phyloP scores from a whole-genome alignment of 495 filamentous ascomycete genomes.

The Thermothielavioides terrestris region DNA sequence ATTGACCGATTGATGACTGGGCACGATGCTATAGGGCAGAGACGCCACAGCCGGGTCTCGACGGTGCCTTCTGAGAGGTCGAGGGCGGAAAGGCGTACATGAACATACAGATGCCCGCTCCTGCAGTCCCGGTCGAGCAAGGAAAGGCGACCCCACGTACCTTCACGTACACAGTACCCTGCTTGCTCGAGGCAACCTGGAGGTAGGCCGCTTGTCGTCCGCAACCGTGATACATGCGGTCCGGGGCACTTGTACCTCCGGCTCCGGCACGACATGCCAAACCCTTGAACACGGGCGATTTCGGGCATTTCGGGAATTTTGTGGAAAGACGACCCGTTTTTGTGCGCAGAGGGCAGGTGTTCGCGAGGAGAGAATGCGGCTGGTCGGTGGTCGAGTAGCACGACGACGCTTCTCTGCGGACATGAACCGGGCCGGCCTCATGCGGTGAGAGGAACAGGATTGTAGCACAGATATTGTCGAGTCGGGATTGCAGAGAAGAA shows the following conservation, averaged over 20 bases:
- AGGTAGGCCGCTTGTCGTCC: too few relatives aligned
- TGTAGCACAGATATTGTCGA: not conserved
- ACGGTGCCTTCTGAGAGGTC: constrained; percentile 23
- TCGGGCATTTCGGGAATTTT: constrained; percentile 6
- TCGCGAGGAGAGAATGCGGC: constrained; percentile 2
- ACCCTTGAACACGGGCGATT: not conserved
- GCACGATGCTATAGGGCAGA: constrained; percentile 30
- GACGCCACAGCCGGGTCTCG: constrained; percentile 20
- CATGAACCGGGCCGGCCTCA: too few relatives aligned
- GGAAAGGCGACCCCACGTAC: not conserved
- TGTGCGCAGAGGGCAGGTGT: constrained; percentile 1
- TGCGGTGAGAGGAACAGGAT: constrained; percentile 1
- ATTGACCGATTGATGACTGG: constrained; percentile 34
- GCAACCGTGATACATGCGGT: not conserved
- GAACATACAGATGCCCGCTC: constrained; percentile 18
- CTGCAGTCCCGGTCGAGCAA: not conserved
- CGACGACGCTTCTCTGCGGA: not conserved
- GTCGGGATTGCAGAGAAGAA: not conserved
- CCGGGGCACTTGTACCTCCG: too few relatives aligned
- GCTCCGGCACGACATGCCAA: too few relatives aligned
- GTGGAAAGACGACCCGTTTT: constrained; percentile 2
- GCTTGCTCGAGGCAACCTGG: too few relatives aligned
- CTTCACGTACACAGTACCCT: too few relatives aligned
- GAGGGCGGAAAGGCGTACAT: constrained; percentile 19
- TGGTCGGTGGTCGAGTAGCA: constrained; percentile 2